These are phyloP conservation scores for Diplodia mutila DNA, from an alignment of 2,329 filamentous ascomycete species.

Conservation along the genomic window DNA sequence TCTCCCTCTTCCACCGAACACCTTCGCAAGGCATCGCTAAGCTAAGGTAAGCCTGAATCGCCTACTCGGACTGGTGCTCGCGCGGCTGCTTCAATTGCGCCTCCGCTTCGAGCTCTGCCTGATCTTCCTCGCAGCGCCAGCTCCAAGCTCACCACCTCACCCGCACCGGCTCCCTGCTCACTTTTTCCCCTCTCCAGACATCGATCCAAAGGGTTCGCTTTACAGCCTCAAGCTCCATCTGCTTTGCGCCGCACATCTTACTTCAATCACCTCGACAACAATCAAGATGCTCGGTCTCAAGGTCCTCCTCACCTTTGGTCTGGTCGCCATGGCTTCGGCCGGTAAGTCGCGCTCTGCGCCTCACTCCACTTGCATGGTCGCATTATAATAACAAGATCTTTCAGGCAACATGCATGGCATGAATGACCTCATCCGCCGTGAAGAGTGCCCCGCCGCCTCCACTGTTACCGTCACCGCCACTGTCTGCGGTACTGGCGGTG, in stretches of 20 bases:
- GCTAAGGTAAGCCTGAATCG: slow-evolving; percentile 2
- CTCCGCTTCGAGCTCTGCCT: background rate
- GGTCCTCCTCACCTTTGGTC: background rate
- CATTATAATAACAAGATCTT: slow-evolving; percentile 3
- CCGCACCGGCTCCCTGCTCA: background rate
- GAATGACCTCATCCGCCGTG: slow-evolving; percentile 19
- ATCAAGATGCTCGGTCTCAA: slow-evolving; percentile 23
- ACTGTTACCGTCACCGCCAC: slow-evolving; percentile 16
- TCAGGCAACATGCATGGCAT: slow-evolving; percentile 8
- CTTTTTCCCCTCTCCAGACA: slow-evolving; percentile 8
- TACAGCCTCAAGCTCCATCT: background rate
- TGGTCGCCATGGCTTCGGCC: slow-evolving; percentile 17
- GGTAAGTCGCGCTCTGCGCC: background rate
- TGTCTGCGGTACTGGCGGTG: background rate
- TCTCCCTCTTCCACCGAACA: slow-evolving; percentile 12
- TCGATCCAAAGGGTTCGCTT: slow-evolving; percentile 9
- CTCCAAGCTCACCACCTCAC: slow-evolving; percentile 6
- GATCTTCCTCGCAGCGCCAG: background rate
- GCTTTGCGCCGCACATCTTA: slow-evolving; percentile 17
- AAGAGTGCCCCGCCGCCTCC: slow-evolving; percentile 13
- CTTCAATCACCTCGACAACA: slow-evolving; percentile 6
- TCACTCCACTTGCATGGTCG: background rate
- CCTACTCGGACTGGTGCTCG: background rate
- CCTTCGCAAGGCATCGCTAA: slow-evolving; percentile 21
- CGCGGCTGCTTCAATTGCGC: slow-evolving; percentile 1